These are phyloP conservation scores for Tylopilus intermedius DNA, from an alignment of 768 basidiomycete species.

Conservation along the genomic window DNA sequence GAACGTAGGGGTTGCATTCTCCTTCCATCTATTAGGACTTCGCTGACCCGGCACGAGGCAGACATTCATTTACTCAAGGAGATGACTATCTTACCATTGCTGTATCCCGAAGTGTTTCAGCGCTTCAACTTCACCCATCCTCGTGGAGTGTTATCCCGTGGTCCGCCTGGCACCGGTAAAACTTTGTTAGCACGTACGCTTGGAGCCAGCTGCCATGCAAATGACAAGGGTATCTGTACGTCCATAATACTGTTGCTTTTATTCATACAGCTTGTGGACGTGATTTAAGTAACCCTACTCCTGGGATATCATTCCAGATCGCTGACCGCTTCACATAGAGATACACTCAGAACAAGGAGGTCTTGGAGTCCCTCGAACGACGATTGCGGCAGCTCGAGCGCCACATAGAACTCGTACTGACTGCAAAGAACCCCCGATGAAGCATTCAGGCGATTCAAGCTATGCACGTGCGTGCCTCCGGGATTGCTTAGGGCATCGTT, in stretches of 20 bases:
- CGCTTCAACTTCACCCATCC: constrained; percentile 92
- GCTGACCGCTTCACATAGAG: too few species aligned
- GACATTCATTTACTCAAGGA: constrained; percentile 97
- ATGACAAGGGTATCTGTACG: constrained; percentile 84
- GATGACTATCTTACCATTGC: constrained; percentile 92
- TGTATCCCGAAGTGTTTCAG: constrained; percentile 97
- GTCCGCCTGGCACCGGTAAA: constrained; percentile 96
- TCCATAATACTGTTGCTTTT: constrained; percentile 6
- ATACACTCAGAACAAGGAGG: too few species aligned
- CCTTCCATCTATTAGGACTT: not conserved
- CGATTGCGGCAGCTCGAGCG: too few species aligned
- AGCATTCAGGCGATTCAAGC: too few species aligned
- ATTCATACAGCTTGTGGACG: not conserved
- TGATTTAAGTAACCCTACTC: too few species aligned
- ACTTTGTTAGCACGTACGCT: constrained; percentile 91
- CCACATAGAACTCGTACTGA: too few species aligned
- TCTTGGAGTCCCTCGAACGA: too few species aligned
- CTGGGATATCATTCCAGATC: too few species aligned
- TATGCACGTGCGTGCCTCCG: too few species aligned
- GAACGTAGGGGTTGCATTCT: constrained; percentile 57
- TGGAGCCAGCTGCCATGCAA: constrained; percentile 84
- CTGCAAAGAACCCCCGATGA: too few species aligned
- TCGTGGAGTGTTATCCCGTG: constrained; percentile 94
- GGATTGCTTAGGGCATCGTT: too few species aligned
- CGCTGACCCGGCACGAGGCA: constrained; percentile 26